phyloP scores from a whole-genome alignment of 441 rosid species.

The Kokia cookei region DNA sequence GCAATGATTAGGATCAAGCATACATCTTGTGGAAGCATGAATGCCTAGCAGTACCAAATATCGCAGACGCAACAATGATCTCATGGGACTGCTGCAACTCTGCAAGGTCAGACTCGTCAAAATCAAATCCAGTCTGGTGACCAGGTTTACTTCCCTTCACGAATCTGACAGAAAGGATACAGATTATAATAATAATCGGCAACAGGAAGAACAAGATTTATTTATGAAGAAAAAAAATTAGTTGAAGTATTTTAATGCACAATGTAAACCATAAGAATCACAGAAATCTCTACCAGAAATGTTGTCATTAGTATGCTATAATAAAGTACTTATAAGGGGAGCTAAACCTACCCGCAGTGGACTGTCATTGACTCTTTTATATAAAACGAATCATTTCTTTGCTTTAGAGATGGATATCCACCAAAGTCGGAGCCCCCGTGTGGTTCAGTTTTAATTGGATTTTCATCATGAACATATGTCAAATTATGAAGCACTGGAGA shows the following conservation, averaged over 20 bases:
- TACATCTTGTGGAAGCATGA: background rate
- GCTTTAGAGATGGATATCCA: constrained; percentile 74
- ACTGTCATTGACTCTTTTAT: constrained; percentile 69
- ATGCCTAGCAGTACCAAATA: constrained; percentile 56
- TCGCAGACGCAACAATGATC: constrained; percentile 84
- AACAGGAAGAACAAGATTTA: background rate
- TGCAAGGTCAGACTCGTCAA: constrained; percentile 61
- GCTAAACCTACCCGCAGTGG: constrained; percentile 70
- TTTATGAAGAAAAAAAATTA: background rate
- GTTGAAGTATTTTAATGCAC: background rate
- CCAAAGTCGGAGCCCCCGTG: constrained; percentile 85
- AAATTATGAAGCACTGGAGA: constrained; percentile 55
- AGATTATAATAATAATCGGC: constrained; percentile 1
- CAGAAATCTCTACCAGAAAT: background rate
- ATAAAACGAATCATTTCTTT: constrained; percentile 57
- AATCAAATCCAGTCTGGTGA: constrained; percentile 66
- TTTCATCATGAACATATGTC: constrained; percentile 48
- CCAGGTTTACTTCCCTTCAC: constrained; percentile 76
- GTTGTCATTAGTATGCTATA: background rate
- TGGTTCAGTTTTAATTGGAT: constrained; percentile 45
- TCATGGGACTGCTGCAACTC: constrained; percentile 57
- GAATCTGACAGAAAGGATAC: constrained; percentile 38
- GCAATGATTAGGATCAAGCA: constrained; percentile 6
- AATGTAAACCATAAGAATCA: background rate
- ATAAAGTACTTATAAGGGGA: background rate